phyloP scores from a whole-genome alignment of 306 rosid genomes.

The Fagus sylvatica region DNA sequence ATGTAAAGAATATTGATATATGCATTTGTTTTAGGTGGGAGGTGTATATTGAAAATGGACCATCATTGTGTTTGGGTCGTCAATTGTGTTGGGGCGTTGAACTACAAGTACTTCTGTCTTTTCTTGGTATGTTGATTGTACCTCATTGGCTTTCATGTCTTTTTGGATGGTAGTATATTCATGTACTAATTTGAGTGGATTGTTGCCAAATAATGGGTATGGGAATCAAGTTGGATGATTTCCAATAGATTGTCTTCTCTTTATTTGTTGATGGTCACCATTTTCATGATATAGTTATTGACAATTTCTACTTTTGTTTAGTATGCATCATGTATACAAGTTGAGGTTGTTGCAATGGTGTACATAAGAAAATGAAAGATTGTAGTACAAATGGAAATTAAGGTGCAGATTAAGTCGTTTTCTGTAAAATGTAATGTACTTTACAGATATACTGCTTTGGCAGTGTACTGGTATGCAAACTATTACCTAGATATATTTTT shows the following conservation, averaged over 20 bases:
- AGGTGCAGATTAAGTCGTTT: not conserved
- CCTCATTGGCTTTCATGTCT: not conserved
- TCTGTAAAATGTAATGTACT: not conserved
- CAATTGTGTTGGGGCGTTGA: constrained; percentile 79
- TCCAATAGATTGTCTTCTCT: not conserved
- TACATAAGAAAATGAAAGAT: not conserved
- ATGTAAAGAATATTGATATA: constrained; percentile 16
- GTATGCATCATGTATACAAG: not conserved
- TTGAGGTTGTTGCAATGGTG: not conserved
- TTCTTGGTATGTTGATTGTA: constrained; percentile 56
- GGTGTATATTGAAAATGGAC: constrained; percentile 79
- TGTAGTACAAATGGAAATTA: not conserved
- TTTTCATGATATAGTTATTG: not conserved
- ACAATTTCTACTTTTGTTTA: not conserved
- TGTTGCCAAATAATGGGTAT: not conserved
- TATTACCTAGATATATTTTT: not conserved
- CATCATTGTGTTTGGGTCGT: constrained; percentile 90
- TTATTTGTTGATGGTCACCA: not conserved
- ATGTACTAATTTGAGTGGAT: not conserved
- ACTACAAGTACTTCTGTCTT: constrained; percentile 75
- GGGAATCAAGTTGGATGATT: not conserved
- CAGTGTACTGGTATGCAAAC: not conserved
- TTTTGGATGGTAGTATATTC: not conserved
- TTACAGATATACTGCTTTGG: not conserved
- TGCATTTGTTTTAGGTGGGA: constrained; percentile 57